A percentile compares a stretch with the other conserved stretches of the same genome.
Evolutionary conservation across 2,329 filamentous ascomycete species (phyloP).

Genomic region (Tolypocladium pustulatum): DNA sequence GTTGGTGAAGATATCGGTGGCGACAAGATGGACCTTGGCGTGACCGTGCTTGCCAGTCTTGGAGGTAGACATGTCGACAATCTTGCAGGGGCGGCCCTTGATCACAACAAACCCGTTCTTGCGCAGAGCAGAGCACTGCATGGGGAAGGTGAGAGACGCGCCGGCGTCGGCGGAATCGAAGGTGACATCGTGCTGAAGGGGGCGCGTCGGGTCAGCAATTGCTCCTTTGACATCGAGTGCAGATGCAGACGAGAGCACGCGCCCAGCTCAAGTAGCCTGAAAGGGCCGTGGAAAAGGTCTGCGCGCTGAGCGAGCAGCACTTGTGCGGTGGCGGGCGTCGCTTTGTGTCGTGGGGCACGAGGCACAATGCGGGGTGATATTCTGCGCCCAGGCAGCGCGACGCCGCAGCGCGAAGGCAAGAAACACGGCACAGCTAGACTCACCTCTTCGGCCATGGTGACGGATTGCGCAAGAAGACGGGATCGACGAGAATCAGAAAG

Average conservation of each 20-base stretch:
- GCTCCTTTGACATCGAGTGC: not conserved
- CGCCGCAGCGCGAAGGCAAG: constrained; percentile 11
- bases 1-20: constrained; percentile 97
- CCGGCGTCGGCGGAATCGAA: constrained; percentile 96
- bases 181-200: constrained; percentile 49
- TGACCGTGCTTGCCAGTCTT: constrained; percentile 99
- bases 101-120: constrained; percentile 99
- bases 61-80: constrained; percentile 99
- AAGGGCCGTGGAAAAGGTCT: not conserved
- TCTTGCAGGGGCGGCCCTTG: constrained; percentile 99
- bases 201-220: not conserved
- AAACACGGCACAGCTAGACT: constrained; percentile 17
- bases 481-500: constrained; percentile 12
- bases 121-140: constrained; percentile 99
- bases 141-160: constrained; percentile 86
- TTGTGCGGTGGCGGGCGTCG: constrained; percentile 2
- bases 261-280: not conserved
- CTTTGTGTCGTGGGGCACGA: constrained; percentile 24
- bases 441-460: constrained; percentile 52
- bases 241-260: not conserved
- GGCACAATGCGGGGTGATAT: constrained; percentile 37
- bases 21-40: constrained; percentile 98
- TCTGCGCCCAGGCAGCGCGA: constrained; percentile 14
- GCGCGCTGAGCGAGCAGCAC: constrained; percentile 1
- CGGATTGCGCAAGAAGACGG: constrained; percentile 28